Conservation (phyloP, 768 basidiomycete species). For the Russula foetens region DNA sequence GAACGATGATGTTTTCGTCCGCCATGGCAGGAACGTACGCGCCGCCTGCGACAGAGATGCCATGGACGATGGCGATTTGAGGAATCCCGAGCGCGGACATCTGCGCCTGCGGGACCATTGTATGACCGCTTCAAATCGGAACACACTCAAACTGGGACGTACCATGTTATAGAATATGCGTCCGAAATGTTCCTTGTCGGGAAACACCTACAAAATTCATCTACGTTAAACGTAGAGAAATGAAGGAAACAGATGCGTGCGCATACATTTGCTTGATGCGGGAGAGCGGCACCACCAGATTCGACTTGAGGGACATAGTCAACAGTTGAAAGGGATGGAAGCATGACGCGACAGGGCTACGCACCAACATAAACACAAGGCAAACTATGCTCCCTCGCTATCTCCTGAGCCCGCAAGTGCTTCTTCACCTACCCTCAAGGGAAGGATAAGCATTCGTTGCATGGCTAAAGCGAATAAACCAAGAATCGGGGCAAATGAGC, state of each 20-base stretch:
- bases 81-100: conserved; percentile 90
- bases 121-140: not conserved
- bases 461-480: not conserved
- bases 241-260: not conserved
- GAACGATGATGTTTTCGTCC: conserved; percentile 86
- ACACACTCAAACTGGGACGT: conserved; percentile 11
- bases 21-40: conserved; percentile 97
- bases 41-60: conserved; percentile 90
- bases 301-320: conserved; percentile 59
- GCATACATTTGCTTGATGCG: conserved; percentile 76
- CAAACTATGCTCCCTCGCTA: conserved; percentile 83
- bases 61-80: conserved; percentile 89
- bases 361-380: conserved; percentile 90
- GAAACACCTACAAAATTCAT: conserved; percentile 52
- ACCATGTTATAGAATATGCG: conserved; percentile 98
- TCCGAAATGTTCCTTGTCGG: conserved; percentile 92
- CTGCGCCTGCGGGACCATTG: conserved; percentile 49
- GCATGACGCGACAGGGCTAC: conserved; percentile 23
- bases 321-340: not conserved
- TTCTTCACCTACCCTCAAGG: conserved; percentile 76
- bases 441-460: not conserved
- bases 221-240: not conserved
- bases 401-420: conserved; percentile 88
- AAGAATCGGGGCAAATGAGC: not conserved
- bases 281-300: conserved; percentile 88